Conservation (phyloP, 179 eudicot genomes). For the Silene vulgaris region DNA sequence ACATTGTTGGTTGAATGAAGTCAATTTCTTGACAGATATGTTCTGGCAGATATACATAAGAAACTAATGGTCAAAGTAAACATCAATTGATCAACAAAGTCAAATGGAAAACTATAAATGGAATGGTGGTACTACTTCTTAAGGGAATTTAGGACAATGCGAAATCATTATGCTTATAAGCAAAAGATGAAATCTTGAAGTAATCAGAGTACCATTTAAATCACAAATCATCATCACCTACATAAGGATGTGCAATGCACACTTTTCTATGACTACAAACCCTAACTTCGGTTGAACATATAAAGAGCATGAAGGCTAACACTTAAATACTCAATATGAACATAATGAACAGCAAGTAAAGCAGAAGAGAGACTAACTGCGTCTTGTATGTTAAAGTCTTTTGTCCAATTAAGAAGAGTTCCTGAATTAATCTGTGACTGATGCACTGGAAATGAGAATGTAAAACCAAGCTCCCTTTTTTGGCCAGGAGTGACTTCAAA, state of each 20-base stretch:
- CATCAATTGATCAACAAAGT: neutral
- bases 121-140: neutral
- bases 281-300: neutral
- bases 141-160: neutral
- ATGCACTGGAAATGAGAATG: constrained; percentile 72
- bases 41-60: neutral
- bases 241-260: neutral
- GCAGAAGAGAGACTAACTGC: constrained; percentile 36
- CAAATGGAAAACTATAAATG: neutral
- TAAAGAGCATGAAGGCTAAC: neutral
- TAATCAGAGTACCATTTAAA: neutral
- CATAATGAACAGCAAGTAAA: constrained; percentile 3
- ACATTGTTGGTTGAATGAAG: neutral
- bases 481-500: constrained; percentile 38
- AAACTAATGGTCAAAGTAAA: neutral
- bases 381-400: constrained; percentile 51
- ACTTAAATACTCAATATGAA: neutral
- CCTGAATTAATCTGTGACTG: constrained; percentile 49
- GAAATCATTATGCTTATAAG: neutral
- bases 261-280: neutral
- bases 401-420: constrained; percentile 58
- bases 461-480: constrained; percentile 64
- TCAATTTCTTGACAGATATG: neutral
- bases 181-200: neutral
- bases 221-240: neutral